A percentile compares a stretch with the other conserved stretches of the same genome.
Conservation (phyloP, 208 protist species). For the Leishmania mexicana region DNA sequence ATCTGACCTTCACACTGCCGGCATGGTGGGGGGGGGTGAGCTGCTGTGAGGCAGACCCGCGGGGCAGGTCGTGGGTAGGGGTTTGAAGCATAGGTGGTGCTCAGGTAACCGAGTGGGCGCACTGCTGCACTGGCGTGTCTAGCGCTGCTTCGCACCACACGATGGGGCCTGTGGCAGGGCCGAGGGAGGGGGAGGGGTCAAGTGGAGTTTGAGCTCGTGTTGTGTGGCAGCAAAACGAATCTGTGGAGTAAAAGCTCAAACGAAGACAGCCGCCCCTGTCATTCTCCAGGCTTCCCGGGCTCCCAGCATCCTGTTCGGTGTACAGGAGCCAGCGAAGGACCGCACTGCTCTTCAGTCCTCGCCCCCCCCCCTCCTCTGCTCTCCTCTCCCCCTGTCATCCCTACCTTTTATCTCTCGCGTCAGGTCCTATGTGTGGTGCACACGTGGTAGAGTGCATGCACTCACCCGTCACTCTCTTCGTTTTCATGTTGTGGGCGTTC, state of each 20-base stretch:
- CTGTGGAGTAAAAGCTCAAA: not conserved
- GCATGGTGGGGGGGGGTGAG: no score
- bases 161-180: not conserved
- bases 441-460: not conserved
- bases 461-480: not conserved
- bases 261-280: not conserved
- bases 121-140: not conserved
- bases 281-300: not conserved
- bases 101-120: no score
- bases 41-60: no score
- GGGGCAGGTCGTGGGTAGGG: no score
- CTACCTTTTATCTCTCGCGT: not conserved
- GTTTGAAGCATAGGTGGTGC: not conserved
- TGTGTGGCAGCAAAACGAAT: no score
- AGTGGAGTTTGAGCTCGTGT: no score
- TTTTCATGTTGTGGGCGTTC: not conserved
- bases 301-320: not conserved
- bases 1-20: no score
- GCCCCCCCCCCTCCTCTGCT: not conserved
- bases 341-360: not conserved
- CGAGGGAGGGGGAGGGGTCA: not conserved
- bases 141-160: not conserved
- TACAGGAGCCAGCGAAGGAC: not conserved
- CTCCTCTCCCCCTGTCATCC: conserved; percentile 1
- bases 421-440: not conserved